These are phyloP conservation scores for Emergomyces pasteurianus DNA, from an alignment of 2,329 filamentous ascomycete species.

Conservation along the genomic window DNA sequence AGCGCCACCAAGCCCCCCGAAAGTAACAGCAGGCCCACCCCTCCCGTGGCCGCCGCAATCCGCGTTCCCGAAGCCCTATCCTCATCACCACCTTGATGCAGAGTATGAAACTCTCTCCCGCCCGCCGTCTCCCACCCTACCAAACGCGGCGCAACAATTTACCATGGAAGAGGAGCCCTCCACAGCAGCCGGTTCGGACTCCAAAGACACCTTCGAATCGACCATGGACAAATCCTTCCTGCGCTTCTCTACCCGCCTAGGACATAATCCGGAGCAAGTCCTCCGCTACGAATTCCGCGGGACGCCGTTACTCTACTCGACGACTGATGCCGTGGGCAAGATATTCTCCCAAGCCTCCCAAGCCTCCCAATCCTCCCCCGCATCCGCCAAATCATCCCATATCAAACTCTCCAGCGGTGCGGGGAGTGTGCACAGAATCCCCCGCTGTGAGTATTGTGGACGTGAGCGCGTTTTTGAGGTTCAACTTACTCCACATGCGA, in stretches of 20 bases:
- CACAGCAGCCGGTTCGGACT: conserved; percentile 26
- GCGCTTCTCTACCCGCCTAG: conserved; percentile 64
- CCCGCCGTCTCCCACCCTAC: conserved; percentile 37
- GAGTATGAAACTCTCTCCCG: conserved; percentile 76
- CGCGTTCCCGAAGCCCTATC: conserved; percentile 58
- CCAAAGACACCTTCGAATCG: conserved; percentile 65
- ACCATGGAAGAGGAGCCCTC: conserved; percentile 24
- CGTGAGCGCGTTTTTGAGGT: conserved; percentile 72
- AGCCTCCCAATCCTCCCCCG: conserved; percentile 19
- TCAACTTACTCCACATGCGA: conserved; percentile 83
- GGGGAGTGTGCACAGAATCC: conserved; percentile 41
- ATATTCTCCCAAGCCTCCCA: no score
- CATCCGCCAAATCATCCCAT: conserved; percentile 12
- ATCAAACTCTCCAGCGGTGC: conserved; percentile 20
- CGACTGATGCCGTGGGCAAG: conserved; percentile 61
- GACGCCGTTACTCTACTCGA: conserved; percentile 65
- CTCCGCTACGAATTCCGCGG: conserved; percentile 71
- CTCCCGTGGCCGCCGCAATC: conserved; percentile 65
- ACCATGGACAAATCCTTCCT: conserved; percentile 65
- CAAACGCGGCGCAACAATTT: conserved; percentile 35
- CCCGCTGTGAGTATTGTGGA: conserved; percentile 66
- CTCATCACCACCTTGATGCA: conserved; percentile 71
- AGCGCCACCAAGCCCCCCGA: conserved; percentile 19
- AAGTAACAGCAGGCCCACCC: conserved; percentile 19
- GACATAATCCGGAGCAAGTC: conserved; percentile 71